These are phyloP conservation scores for Populus tremula DNA, from an alignment of 345 rosid species.

Conservation along the genomic window DNA sequence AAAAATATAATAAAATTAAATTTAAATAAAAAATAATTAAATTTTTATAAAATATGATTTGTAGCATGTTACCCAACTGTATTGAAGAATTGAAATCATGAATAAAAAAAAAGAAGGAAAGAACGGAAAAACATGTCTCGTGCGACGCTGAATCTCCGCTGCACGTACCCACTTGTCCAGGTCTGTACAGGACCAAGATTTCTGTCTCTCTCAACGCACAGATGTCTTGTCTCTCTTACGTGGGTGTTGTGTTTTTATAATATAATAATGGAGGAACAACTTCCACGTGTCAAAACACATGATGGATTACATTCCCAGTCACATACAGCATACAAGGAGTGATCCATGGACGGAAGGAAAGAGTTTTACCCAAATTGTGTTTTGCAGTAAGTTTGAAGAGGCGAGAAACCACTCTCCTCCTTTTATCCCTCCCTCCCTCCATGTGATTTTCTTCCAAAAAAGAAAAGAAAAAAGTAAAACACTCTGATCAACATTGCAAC, in stretches of 20 bases:
- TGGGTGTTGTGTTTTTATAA: neutral
- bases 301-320: neutral
- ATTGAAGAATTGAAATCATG: too few species aligned
- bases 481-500: neutral
- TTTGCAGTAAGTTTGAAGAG: neutral
- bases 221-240: neutral
- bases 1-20: too few species aligned
- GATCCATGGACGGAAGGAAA: neutral
- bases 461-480: too few species aligned
- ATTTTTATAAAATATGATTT: too few species aligned
- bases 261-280: neutral
- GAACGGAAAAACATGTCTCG: neutral
- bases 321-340: too few species aligned
- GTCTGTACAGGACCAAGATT: neutral
- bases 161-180: neutral
- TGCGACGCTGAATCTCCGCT: neutral
- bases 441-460: neutral
- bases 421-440: neutral
- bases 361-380: neutral
- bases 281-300: conserved; percentile 9
- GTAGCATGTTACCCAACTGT: too few species aligned
- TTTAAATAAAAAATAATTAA: too few species aligned
- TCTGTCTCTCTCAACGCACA: neutral
- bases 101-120: too few species aligned
- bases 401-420: neutral